Conservation (phyloP, 2,329 filamentous ascomycete genomes). For the Scedosporium boydii region DNA sequence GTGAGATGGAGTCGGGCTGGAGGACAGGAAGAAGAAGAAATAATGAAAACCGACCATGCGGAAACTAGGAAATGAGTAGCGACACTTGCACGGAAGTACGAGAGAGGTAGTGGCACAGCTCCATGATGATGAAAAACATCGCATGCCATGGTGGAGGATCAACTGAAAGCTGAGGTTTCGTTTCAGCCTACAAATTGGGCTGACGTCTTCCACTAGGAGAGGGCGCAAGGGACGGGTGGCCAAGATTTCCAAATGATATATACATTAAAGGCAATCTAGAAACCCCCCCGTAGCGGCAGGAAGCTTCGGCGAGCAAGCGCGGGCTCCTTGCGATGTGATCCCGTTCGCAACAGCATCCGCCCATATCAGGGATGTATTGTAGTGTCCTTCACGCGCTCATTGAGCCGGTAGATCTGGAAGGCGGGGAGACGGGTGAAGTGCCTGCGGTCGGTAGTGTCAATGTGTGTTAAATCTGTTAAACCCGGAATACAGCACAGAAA, state of each 20-base stretch:
- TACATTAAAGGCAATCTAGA: not conserved
- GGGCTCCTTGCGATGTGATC: not conserved
- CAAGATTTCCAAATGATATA: too few relatives aligned
- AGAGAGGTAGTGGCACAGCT: too few relatives aligned
- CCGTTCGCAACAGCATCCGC: too few relatives aligned
- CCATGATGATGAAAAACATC: too few relatives aligned
- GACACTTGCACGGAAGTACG: too few relatives aligned
- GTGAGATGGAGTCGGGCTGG: not conserved
- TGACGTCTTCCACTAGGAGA: too few relatives aligned
- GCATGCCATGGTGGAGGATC: too few relatives aligned
- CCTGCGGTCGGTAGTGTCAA: not conserved
- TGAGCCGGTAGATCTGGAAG: not conserved
- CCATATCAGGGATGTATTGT: too few relatives aligned
- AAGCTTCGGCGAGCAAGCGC: not conserved
- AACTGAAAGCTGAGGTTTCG: too few relatives aligned
- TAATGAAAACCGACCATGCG: not conserved
- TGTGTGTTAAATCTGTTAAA: not conserved
- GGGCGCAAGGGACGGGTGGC: too few relatives aligned
- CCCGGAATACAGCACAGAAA: not conserved
- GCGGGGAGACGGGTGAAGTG: not conserved
- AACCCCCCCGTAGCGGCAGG: not conserved
- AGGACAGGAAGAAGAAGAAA: not conserved
- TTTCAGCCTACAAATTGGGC: too few relatives aligned
- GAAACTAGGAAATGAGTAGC: not conserved
- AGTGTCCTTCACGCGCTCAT: too few relatives aligned